phyloP scores from a whole-genome alignment of 2,329 filamentous ascomycete genomes.

The Calonectria pseudoreteaudii region DNA sequence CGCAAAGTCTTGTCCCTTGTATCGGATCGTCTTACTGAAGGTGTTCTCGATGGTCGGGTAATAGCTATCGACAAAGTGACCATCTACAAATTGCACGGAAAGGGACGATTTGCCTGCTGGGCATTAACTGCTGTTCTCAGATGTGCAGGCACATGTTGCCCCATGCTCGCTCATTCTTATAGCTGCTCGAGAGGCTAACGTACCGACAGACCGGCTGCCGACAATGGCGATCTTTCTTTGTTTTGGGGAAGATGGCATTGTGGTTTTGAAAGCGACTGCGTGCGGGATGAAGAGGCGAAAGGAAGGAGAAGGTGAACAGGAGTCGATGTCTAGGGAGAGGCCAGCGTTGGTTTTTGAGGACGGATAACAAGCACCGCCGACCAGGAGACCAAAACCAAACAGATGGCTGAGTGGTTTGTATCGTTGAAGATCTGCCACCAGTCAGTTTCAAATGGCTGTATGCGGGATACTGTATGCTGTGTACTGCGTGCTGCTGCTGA shows the following conservation, averaged over 20 bases:
- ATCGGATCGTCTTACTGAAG: constrained; percentile 94
- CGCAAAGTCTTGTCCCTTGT: constrained; percentile 91
- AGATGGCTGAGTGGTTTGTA: neutral
- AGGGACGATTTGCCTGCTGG: constrained; percentile 91
- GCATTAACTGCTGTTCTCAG: neutral
- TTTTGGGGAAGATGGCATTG: constrained; percentile 70
- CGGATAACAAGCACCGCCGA: neutral
- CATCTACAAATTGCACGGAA: constrained; percentile 96
- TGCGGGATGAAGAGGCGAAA: constrained; percentile 2
- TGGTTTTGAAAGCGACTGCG: neutral
- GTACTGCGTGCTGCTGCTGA: constrained; percentile 10
- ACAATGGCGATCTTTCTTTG: constrained; percentile 97
- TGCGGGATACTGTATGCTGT: constrained; percentile 1
- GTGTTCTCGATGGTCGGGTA: constrained; percentile 99
- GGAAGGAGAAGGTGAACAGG: neutral
- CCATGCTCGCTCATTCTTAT: constrained; percentile 3
- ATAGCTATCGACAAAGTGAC: constrained; percentile 98
- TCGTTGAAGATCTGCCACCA: neutral
- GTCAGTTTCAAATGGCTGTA: neutral
- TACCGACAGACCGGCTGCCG: constrained; percentile 87
- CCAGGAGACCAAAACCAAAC: neutral
- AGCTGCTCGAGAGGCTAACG: constrained; percentile 36
- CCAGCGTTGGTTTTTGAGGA: neutral
- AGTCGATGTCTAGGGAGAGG: neutral
- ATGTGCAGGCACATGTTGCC: neutral